phyloP scores from a whole-genome alignment of 257 asterid species.

The Anisodus tanguticus region DNA sequence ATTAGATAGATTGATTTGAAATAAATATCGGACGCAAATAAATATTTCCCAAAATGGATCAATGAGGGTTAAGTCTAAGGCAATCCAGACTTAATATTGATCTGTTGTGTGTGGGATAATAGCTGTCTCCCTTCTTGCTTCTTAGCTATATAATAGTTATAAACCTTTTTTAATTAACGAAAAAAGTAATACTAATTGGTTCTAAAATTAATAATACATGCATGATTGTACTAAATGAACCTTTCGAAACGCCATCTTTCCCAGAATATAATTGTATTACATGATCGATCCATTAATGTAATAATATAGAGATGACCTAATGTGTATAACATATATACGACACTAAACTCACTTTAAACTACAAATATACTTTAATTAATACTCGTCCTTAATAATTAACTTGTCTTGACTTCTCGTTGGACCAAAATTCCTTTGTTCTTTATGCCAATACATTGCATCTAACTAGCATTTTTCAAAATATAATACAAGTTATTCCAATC shows the following conservation, averaged over 20 bases:
- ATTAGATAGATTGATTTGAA: not conserved
- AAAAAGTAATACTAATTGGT: not conserved
- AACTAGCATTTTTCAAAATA: constrained; percentile 31
- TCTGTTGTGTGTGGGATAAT: not conserved
- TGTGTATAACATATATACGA: constrained; percentile 24
- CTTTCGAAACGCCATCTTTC: constrained; percentile 44
- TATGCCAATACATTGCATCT: constrained; percentile 34
- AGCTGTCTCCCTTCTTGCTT: not conserved
- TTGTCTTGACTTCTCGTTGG: constrained; percentile 40
- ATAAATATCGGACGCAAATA: not conserved
- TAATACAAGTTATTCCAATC: constrained; percentile 49
- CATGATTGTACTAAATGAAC: not conserved
- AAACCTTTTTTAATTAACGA: not conserved
- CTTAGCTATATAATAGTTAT: not conserved
- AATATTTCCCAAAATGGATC: not conserved
- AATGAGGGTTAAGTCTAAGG: not conserved
- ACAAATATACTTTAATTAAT: constrained; percentile 23
- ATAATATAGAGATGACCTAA: constrained; percentile 33
- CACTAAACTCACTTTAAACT: constrained; percentile 25
- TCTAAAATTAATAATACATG: not conserved
- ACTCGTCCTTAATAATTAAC: constrained; percentile 34
- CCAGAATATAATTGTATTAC: constrained; percentile 20
- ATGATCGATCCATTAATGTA: not conserved
- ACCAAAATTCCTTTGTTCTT: constrained; percentile 29
- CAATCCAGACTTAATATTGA: not conserved